A percentile compares a stretch with the other conserved stretches of the same genome.
Conservation (phyloP, 2,329 filamentous ascomycete species). For the Verticillium longisporum region DNA sequence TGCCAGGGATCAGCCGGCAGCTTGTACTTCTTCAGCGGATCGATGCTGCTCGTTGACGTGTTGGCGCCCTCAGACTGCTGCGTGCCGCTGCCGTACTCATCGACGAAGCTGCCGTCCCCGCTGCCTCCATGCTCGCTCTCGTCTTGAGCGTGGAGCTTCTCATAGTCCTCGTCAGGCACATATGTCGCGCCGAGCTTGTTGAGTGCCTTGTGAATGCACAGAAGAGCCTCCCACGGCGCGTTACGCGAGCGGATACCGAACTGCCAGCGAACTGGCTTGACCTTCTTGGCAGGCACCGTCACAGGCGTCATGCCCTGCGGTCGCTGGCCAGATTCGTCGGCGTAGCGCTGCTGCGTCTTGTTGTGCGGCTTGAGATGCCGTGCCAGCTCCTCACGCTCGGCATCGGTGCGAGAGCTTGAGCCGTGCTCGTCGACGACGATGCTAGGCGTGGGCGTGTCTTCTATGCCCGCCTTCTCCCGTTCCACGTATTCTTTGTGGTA, state of each 20-base stretch:
- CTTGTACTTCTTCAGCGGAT: constrained; percentile 60
- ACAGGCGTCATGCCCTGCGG: constrained; percentile 59
- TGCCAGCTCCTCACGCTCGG: constrained; percentile 75
- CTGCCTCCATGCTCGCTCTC: constrained; percentile 30
- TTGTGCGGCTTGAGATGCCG: constrained; percentile 82
- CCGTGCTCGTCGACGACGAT: constrained; percentile 39
- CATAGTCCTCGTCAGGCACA: constrained; percentile 60
- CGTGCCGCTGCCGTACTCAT: constrained; percentile 27
- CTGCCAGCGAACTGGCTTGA: constrained; percentile 87
- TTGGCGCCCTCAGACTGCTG: constrained; percentile 23
- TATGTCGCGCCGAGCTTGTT: constrained; percentile 84
- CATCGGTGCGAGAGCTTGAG: constrained; percentile 48
- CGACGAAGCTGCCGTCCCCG: constrained; percentile 33
- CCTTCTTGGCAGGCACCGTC: constrained; percentile 55
- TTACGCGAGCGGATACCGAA: constrained; percentile 96
- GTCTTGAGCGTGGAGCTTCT: constrained; percentile 36
- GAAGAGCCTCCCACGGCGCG: constrained; percentile 85
- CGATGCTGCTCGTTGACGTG: constrained; percentile 31
- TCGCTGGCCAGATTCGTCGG: constrained; percentile 52
- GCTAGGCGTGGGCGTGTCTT: constrained; percentile 33
- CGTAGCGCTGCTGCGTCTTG: constrained; percentile 57
- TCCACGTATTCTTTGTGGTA: constrained; percentile 91
- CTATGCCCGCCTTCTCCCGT: constrained; percentile 50
- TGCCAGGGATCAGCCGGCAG: constrained; percentile 95
- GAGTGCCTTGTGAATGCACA: constrained; percentile 91